Evolutionary conservation across 2,329 filamentous ascomycete species (phyloP).

Genomic region (Penicillium sp.): DNA sequence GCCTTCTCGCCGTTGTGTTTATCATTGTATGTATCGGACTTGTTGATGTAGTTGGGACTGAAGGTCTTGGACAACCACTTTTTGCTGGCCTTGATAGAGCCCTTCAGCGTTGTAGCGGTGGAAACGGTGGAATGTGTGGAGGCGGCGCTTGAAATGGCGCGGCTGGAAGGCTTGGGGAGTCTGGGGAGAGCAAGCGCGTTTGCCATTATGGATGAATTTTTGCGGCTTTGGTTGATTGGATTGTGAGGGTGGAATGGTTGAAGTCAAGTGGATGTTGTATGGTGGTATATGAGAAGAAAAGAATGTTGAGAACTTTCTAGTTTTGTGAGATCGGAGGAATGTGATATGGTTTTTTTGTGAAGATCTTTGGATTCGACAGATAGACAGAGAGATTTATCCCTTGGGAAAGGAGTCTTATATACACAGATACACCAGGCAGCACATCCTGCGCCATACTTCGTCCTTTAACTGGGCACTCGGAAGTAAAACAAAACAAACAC

Average conservation of each 20-base stretch:
- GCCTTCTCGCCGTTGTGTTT: conserved; percentile 7
- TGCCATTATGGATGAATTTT: background rate
- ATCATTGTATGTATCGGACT: background rate
- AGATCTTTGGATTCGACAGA: background rate
- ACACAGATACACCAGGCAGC: background rate
- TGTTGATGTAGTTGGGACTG: background rate
- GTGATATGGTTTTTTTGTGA: background rate
- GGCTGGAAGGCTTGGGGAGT: conserved; percentile 10
- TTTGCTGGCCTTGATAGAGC: conserved; percentile 9
- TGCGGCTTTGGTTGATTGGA: conserved; percentile 1
- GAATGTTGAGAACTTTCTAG: background rate
- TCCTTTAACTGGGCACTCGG: background rate
- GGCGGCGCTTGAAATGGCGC: conserved; percentile 15
- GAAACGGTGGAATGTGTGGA: conserved; percentile 24
- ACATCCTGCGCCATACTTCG: background rate
- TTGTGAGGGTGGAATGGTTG: background rate
- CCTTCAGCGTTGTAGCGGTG: conserved; percentile 24
- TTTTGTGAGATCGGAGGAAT: background rate
- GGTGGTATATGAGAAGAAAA: background rate
- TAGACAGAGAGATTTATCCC: background rate
- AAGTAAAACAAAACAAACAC: background rate
- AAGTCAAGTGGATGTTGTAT: background rate
- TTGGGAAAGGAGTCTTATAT: conserved; percentile 7
- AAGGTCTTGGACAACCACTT: conserved; percentile 21
- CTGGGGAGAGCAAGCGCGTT: background rate